These are phyloP conservation scores for Sisymbrium irio DNA, from an alignment of 345 rosid genomes.

Conservation along the genomic window DNA sequence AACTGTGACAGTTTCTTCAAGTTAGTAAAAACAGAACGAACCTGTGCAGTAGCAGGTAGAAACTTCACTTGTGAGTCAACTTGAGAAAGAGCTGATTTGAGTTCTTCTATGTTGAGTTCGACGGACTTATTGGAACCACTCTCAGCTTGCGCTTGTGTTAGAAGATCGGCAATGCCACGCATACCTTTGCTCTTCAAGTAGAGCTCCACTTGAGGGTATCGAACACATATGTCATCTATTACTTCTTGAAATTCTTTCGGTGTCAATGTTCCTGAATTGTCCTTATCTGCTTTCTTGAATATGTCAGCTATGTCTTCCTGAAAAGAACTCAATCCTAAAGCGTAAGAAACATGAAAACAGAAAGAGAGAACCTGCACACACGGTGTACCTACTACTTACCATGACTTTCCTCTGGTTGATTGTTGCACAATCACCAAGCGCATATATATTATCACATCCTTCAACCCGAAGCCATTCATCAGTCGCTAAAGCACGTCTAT, in stretches of 20 bases:
- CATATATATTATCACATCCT: conserved; percentile 59
- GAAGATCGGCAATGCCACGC: conserved; percentile 55
- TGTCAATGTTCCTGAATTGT: conserved; percentile 77
- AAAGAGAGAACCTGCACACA: not conserved
- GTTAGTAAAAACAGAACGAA: not conserved
- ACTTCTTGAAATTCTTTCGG: conserved; percentile 67
- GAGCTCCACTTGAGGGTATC: conserved; percentile 85
- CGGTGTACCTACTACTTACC: conserved; percentile 39
- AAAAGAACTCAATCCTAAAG: not conserved
- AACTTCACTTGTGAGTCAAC: conserved; percentile 86
- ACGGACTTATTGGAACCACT: conserved; percentile 52
- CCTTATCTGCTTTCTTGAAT: conserved; percentile 77
- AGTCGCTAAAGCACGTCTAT: conserved; percentile 86
- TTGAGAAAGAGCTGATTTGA: conserved; percentile 68
- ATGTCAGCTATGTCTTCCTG: conserved; percentile 75
- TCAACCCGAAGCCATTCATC: conserved; percentile 96
- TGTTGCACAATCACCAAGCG: conserved; percentile 97
- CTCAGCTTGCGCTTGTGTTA: conserved; percentile 56
- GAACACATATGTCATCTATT: conserved; percentile 59
- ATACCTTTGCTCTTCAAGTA: conserved; percentile 69
- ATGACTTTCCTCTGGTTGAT: conserved; percentile 91
- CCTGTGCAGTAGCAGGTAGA: conserved; percentile 99
- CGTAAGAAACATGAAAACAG: not conserved
- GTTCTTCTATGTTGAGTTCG: conserved; percentile 77
- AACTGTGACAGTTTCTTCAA: not conserved